A percentile compares a stretch with the other conserved stretches of the same genome.
These are phyloP conservation scores for Suillus paluster DNA, from an alignment of 768 basidiomycete species.

Conservation along the genomic window DNA sequence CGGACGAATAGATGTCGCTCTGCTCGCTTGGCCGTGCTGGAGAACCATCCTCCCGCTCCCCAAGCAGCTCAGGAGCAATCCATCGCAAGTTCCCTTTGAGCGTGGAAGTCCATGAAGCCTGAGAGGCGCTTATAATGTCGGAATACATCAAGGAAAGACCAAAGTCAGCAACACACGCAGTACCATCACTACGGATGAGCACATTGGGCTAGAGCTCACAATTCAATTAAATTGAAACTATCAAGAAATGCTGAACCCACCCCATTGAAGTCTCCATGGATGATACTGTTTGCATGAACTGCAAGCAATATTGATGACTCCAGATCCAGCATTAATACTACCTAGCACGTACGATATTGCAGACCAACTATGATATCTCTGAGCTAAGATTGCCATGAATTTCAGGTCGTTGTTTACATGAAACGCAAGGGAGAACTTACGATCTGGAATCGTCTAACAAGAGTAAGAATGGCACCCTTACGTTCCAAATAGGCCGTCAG, in stretches of 20 bases:
- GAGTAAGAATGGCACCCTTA: slow-evolving; percentile 9
- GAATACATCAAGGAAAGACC: slow-evolving; percentile 38
- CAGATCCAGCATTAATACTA: not conserved
- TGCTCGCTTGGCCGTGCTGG: slow-evolving; percentile 13
- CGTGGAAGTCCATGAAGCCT: slow-evolving; percentile 30
- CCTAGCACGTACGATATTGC: slow-evolving; percentile 18
- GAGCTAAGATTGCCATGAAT: not conserved
- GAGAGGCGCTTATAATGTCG: slow-evolving; percentile 24
- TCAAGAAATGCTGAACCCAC: slow-evolving; percentile 23
- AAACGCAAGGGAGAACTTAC: slow-evolving; percentile 12
- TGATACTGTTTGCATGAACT: slow-evolving; percentile 28
- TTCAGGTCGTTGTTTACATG: too few species aligned
- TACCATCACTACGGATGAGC: slow-evolving; percentile 36
- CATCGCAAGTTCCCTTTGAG: slow-evolving; percentile 52
- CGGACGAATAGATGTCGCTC: slow-evolving; percentile 51
- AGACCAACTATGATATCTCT: slow-evolving; percentile 21
- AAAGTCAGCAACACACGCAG: slow-evolving; percentile 42
- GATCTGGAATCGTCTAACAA: slow-evolving; percentile 13
- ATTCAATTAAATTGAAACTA: not conserved
- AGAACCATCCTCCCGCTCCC: slow-evolving; percentile 30
- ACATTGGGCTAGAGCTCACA: slow-evolving; percentile 35
- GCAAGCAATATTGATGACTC: not conserved
- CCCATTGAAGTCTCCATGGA: slow-evolving; percentile 53
- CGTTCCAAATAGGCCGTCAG: slow-evolving; percentile 26
- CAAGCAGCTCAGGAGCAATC: slow-evolving; percentile 49